These are phyloP conservation scores for Sideroxylon spinosum DNA, from an alignment of 179 eudicot species.

Conservation along the genomic window DNA sequence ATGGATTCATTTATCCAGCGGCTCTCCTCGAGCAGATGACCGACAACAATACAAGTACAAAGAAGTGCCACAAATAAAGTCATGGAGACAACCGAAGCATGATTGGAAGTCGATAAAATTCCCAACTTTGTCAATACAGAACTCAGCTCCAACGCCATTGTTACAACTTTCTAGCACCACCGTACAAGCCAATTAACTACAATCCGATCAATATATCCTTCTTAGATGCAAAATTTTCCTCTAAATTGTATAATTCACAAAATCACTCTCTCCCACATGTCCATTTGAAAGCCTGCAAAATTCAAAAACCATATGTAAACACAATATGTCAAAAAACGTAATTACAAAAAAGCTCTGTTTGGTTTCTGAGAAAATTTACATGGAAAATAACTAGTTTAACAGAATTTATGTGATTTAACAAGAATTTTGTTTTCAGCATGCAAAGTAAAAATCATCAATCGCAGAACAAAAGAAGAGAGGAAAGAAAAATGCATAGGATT, in stretches of 20 bases:
- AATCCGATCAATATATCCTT: not conserved
- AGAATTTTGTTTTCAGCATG: not conserved
- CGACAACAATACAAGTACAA: constrained; percentile 62
- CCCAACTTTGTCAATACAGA: constrained; percentile 26
- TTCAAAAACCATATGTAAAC: not conserved
- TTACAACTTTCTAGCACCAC: not conserved
- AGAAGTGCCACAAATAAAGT: constrained; percentile 68
- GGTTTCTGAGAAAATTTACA: not conserved
- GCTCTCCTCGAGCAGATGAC: constrained; percentile 74
- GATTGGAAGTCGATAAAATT: constrained; percentile 46
- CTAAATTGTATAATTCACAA: too few species aligned
- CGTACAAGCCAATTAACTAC: not conserved
- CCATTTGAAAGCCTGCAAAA: not conserved
- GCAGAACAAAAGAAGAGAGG: not conserved
- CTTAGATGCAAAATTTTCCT: not conserved
- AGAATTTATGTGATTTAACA: not conserved
- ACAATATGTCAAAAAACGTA: not conserved
- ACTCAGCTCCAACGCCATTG: constrained; percentile 36
- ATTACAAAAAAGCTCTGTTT: not conserved
- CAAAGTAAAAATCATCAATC: not conserved
- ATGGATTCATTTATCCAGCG: constrained; percentile 83
- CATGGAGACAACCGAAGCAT: constrained; percentile 62
- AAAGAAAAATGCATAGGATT: not conserved
- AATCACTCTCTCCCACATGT: too few species aligned
- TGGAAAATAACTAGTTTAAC: not conserved